These are phyloP conservation scores for Phytophthora citrophthora DNA, from an alignment of 352 stramenopile species.

Conservation along the genomic window DNA sequence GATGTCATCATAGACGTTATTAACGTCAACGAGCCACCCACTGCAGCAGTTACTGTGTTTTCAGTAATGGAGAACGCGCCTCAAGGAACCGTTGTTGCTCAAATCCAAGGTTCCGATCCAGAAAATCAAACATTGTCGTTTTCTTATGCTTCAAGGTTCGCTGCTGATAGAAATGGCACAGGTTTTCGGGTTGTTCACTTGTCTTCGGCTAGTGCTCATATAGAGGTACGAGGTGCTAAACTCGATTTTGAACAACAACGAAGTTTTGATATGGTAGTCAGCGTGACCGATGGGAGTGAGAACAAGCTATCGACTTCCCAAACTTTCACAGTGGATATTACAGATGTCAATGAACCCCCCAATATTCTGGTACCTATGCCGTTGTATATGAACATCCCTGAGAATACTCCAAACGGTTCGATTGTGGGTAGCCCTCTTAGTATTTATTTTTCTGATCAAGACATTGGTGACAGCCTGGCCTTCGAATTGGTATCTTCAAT, in stretches of 20 bases:
- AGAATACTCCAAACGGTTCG: slow-evolving; percentile 29
- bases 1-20: slow-evolving; percentile 28
- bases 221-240: slow-evolving; percentile 46
- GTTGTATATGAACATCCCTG: slow-evolving; percentile 16
- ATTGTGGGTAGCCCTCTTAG: slow-evolving; percentile 14
- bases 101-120: slow-evolving; percentile 47
- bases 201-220: slow-evolving; percentile 41
- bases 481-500: slow-evolving; percentile 15
- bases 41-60: slow-evolving; percentile 7
- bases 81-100: slow-evolving; percentile 46
- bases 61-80: slow-evolving; percentile 48
- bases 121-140: slow-evolving; percentile 60
- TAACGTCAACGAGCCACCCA: slow-evolving; percentile 32
- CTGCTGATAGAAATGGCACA: slow-evolving; percentile 15
- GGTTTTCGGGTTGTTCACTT: slow-evolving; percentile 50
- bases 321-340: slow-evolving; percentile 17
- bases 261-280: slow-evolving; percentile 46
- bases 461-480: slow-evolving; percentile 15
- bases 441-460: slow-evolving; percentile 29
- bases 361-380: slow-evolving; percentile 1
- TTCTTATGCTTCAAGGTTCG: slow-evolving; percentile 36
- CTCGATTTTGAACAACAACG: slow-evolving; percentile 50
- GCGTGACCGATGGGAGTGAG: slow-evolving; percentile 38
- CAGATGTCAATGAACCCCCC: slow-evolving; percentile 31
- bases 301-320: slow-evolving; percentile 30